A percentile compares a stretch with the other conserved stretches of the same genome.
phyloP scores from a whole-genome alignment of 257 asterid species.

The Phtheirospermum japonicum region DNA sequence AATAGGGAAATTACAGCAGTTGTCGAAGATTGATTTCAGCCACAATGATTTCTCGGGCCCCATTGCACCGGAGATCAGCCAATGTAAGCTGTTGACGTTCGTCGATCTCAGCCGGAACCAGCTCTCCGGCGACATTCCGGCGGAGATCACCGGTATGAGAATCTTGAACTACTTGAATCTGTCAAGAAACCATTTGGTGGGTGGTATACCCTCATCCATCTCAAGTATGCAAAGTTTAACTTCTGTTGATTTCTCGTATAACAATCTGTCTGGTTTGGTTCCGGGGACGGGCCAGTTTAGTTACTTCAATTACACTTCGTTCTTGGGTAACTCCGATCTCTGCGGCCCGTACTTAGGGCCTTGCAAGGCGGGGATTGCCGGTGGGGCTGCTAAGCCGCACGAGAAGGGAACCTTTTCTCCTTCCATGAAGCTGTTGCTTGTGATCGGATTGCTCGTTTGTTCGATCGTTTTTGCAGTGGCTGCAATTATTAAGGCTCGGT shows the following conservation, averaged over 20 bases:
- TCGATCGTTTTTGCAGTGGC: conserved; percentile 89
- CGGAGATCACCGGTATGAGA: conserved; percentile 77
- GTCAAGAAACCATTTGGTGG: conserved; percentile 70
- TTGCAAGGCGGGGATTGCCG: conserved; percentile 64
- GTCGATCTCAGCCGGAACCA: conserved; percentile 90
- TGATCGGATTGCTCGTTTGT: conserved; percentile 74
- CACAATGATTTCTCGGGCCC: conserved; percentile 67
- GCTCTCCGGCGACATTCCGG: conserved; percentile 79
- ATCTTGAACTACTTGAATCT: conserved; percentile 81
- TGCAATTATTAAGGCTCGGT: conserved; percentile 80
- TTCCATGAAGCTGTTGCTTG: conserved; percentile 81
- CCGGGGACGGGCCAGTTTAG: conserved; percentile 92
- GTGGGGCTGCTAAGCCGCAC: conserved; percentile 59
- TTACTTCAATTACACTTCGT: conserved; percentile 80
- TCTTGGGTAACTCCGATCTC: conserved; percentile 78
- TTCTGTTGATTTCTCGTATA: conserved; percentile 89
- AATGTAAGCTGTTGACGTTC: conserved; percentile 70
- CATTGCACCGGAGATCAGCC: conserved; percentile 72
- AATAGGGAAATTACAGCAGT: conserved; percentile 83
- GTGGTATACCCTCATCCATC: conserved; percentile 73
- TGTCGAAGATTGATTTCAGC: conserved; percentile 90
- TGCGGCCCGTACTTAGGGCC: conserved; percentile 92
- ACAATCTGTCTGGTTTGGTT: conserved; percentile 86
- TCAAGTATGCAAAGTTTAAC: conserved; percentile 91
- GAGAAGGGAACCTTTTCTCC: conserved; percentile 61